Evolutionary conservation across 129 eudicot genomes (phyloP).

Genomic region (Flaveria bidentis): DNA sequence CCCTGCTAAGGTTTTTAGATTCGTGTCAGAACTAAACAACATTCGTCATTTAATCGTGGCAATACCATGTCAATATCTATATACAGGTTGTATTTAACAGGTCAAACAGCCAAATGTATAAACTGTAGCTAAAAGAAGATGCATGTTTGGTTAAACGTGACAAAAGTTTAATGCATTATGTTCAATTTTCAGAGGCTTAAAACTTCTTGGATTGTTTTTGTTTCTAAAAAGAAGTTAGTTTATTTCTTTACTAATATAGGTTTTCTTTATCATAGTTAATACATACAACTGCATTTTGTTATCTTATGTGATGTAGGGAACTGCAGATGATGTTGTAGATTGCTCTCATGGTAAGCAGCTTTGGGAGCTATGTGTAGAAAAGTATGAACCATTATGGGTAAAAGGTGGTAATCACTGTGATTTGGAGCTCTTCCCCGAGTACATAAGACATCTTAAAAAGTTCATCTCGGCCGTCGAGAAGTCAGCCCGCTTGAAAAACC

Average conservation of each 20-base stretch:
- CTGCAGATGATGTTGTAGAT: slow-evolving; percentile 97
- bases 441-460: slow-evolving; percentile 82
- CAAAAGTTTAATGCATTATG: not conserved
- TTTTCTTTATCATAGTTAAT: not conserved
- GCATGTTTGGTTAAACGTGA: not conserved
- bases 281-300: not conserved
- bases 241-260: not conserved
- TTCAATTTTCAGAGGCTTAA: not conserved
- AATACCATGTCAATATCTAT: not conserved
- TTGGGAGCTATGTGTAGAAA: slow-evolving; percentile 86
- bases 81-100: not conserved
- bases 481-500: slow-evolving; percentile 50
- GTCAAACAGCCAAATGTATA: not conserved
- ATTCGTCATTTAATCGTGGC: not conserved
- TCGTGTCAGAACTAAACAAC: not conserved
- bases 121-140: not conserved
- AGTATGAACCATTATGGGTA: slow-evolving; percentile 93
- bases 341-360: slow-evolving; percentile 91
- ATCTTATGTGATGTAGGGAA: slow-evolving; percentile 52
- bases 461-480: slow-evolving; percentile 77
- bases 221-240: no score
- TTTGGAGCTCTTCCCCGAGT: slow-evolving; percentile 85
- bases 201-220: not conserved
- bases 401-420: slow-evolving; percentile 94
- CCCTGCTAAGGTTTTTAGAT: not conserved